Evolutionary conservation across 306 rosid genomes (phyloP).

Genomic region (Inga oerstediana): DNA sequence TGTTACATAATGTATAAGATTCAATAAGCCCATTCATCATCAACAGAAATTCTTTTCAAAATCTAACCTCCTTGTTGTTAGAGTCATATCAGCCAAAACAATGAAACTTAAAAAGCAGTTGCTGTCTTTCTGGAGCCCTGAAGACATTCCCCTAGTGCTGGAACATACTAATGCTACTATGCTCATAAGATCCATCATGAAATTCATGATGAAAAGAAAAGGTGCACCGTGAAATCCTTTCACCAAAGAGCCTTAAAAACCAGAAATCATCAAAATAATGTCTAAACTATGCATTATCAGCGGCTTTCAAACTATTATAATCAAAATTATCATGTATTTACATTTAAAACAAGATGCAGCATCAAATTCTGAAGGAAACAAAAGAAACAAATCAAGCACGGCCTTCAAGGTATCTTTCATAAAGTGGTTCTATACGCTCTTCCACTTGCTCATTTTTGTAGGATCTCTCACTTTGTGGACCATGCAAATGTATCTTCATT

Average conservation of each 20-base stretch:
- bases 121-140: not conserved
- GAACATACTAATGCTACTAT: slow-evolving; percentile 2
- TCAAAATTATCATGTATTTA: slow-evolving; percentile 3
- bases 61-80: not conserved
- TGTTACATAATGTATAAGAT: not conserved
- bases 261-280: not conserved
- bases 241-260: slow-evolving; percentile 1
- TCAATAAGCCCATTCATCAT: not conserved
- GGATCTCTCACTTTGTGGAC: slow-evolving; percentile 78
- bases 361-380: slow-evolving; percentile 19
- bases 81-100: not conserved
- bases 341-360: slow-evolving; percentile 18
- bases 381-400: slow-evolving; percentile 57
- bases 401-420: slow-evolving; percentile 84
- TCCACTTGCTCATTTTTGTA: slow-evolving; percentile 82
- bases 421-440: slow-evolving; percentile 81
- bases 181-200: not conserved
- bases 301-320: not conserved
- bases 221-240: not conserved
- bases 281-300: slow-evolving; percentile 11
- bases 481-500: no score
- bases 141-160: not conserved
- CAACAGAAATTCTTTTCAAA: not conserved
- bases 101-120: no score
- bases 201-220: not conserved